phyloP scores from a whole-genome alignment of 805 yeast species.

The Metschnikowia arizonensis region DNA sequence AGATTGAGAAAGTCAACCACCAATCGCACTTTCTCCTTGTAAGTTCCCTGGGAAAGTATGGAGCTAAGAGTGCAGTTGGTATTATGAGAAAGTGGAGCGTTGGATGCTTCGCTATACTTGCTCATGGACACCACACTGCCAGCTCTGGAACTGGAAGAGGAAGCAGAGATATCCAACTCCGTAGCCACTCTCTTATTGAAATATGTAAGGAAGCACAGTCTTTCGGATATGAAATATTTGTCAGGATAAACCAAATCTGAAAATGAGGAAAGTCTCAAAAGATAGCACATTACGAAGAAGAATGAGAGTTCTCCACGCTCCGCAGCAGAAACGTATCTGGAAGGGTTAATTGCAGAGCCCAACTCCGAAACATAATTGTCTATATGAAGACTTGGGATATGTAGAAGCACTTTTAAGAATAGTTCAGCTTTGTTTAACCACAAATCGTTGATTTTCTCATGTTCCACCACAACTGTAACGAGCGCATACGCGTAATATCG shows the following conservation, averaged over 20 bases:
- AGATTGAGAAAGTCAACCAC: conserved; percentile 13
- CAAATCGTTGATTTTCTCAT: conserved; percentile 7
- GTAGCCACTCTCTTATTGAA: conserved; percentile 13
- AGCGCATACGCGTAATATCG: conserved; percentile 14
- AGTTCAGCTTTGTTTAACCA: conserved; percentile 13
- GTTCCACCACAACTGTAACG: conserved; percentile 10
- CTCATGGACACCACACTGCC: conserved; percentile 16
- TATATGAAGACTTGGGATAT: conserved; percentile 16
- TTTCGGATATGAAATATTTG: conserved; percentile 7
- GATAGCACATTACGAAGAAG: conserved; percentile 12
- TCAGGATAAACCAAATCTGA: conserved; percentile 9
- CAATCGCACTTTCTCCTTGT: conserved; percentile 17
- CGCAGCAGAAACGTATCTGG: conserved; percentile 6
- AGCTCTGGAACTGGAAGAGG: conserved; percentile 15
- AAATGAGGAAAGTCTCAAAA: conserved; percentile 11
- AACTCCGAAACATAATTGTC: conserved; percentile 9
- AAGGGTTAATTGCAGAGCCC: not conserved
- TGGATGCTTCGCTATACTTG: conserved; percentile 1
- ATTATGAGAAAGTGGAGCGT: not conserved
- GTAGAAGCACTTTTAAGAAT: conserved; percentile 13
- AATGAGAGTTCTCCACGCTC: conserved; percentile 19
- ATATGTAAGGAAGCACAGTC: conserved; percentile 10
- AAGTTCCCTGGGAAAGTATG: conserved; percentile 15
- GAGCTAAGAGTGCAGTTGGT: conserved; percentile 9
- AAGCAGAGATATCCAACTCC: conserved; percentile 16